Conservation (phyloP, 768 basidiomycete genomes). For the Neoboletus brunneissimus region DNA sequence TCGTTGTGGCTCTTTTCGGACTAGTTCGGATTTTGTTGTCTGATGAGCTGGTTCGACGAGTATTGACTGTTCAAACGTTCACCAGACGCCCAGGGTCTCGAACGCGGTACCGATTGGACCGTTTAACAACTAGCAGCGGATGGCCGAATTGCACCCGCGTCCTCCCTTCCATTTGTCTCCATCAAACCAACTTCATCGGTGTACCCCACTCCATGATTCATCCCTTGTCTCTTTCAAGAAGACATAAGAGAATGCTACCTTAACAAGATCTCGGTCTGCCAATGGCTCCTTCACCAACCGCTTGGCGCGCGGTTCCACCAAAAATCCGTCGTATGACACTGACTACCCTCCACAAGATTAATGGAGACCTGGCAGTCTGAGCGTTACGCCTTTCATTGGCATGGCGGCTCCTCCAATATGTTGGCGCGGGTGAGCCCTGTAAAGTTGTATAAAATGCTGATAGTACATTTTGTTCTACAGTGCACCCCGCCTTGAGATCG, state of each 20-base stretch:
- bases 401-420: neutral
- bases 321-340: neutral
- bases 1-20: neutral
- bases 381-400: neutral
- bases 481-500: neutral
- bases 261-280: neutral
- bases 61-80: neutral
- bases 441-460: constrained; percentile 4
- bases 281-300: neutral
- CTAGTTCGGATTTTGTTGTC: neutral
- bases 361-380: neutral
- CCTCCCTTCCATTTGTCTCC: neutral
- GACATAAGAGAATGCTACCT: neutral
- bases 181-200: neutral
- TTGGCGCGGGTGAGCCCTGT: neutral
- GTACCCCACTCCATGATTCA: neutral
- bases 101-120: neutral
- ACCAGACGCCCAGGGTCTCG: neutral
- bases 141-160: neutral
- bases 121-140: neutral
- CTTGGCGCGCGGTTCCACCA: neutral
- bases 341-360: neutral
- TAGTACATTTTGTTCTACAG: neutral
- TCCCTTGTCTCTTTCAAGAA: neutral
- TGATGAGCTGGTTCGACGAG: constrained; percentile 10